These are phyloP conservation scores for Lasiosphaeriaceae sp. DNA, from an alignment of 495 filamentous ascomycete species.

Conservation along the genomic window DNA sequence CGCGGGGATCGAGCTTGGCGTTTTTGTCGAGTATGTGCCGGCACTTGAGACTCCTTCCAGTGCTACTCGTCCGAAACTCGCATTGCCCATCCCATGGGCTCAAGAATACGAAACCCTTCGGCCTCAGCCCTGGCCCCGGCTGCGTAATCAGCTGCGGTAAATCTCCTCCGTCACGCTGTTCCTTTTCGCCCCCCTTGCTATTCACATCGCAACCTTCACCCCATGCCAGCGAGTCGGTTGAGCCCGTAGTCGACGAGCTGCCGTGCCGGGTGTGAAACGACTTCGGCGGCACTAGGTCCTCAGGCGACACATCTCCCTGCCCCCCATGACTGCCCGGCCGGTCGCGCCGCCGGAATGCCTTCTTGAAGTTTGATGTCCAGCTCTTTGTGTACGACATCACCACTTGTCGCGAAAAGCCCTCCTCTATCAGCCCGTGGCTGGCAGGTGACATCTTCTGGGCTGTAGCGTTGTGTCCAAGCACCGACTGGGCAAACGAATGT, in stretches of 20 bases:
- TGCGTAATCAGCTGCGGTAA: conserved; percentile 33
- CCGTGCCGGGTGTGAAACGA: conserved; percentile 27
- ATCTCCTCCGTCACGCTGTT: neutral
- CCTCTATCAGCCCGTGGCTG: conserved; percentile 9
- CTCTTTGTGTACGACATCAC: conserved; percentile 47
- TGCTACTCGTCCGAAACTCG: conserved; percentile 72
- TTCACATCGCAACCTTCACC: conserved; percentile 1
- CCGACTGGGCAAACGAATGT: conserved; percentile 18
- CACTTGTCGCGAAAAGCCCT: conserved; percentile 46
- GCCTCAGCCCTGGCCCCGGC: conserved; percentile 41
- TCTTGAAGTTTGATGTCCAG: conserved; percentile 37
- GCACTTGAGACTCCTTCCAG: conserved; percentile 72
- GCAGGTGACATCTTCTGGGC: neutral
- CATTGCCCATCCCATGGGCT: conserved; percentile 86
- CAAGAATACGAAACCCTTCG: conserved; percentile 59
- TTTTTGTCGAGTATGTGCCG: conserved; percentile 58
- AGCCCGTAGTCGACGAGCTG: conserved; percentile 33
- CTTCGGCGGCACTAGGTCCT: conserved; percentile 16
- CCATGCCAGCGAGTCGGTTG: conserved; percentile 33
- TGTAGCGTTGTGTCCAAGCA: neutral
- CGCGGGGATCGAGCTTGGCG: conserved; percentile 37
- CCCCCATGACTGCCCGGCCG: conserved; percentile 17
- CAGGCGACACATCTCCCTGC: conserved; percentile 13
- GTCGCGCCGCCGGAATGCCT: conserved; percentile 33
- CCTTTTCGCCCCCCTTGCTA: conserved; percentile 3